These are phyloP conservation scores for Dittrichia graveolens DNA, from an alignment of 129 eudicot species.

Conservation along the genomic window DNA sequence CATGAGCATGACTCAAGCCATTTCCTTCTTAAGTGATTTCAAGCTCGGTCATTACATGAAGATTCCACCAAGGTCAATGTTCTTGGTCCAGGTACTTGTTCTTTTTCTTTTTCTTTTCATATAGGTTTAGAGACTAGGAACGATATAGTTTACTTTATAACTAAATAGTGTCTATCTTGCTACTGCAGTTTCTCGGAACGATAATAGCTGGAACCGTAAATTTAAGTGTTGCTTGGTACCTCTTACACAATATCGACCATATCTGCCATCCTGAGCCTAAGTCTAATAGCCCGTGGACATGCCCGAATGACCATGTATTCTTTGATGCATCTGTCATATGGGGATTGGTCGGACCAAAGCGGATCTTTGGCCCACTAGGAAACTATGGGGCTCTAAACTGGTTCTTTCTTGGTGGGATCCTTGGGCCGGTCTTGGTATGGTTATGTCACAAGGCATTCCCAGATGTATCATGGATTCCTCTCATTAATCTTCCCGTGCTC, in stretches of 20 bases:
- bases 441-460: slow-evolving; percentile 60
- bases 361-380: slow-evolving; percentile 73
- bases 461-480: slow-evolving; percentile 58
- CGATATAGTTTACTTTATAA: not conserved
- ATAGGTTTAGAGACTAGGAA: too few relatives aligned
- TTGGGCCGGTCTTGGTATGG: slow-evolving; percentile 68
- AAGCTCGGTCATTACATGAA: slow-evolving; percentile 98
- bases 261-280: slow-evolving; percentile 52
- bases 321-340: slow-evolving; percentile 88
- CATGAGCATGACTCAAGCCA: slow-evolving; percentile 90
- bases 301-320: slow-evolving; percentile 65
- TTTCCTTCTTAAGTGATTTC: slow-evolving; percentile 69
- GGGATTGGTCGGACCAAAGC: slow-evolving; percentile 80
- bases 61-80: slow-evolving; percentile 89
- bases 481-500: slow-evolving; percentile 75
- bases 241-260: slow-evolving; percentile 41
- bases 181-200: slow-evolving; percentile 65
- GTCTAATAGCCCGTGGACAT: slow-evolving; percentile 76
- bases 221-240: slow-evolving; percentile 83
- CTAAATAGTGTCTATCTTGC: not conserved
- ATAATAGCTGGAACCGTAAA: slow-evolving; percentile 77
- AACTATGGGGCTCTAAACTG: slow-evolving; percentile 68
- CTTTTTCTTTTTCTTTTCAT: not conserved
- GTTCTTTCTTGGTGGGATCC: slow-evolving; percentile 65
- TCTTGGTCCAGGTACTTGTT: slow-evolving; percentile 66